These are phyloP conservation scores for Hortiboletus campestris DNA, from an alignment of 768 basidiomycete genomes.

Conservation along the genomic window DNA sequence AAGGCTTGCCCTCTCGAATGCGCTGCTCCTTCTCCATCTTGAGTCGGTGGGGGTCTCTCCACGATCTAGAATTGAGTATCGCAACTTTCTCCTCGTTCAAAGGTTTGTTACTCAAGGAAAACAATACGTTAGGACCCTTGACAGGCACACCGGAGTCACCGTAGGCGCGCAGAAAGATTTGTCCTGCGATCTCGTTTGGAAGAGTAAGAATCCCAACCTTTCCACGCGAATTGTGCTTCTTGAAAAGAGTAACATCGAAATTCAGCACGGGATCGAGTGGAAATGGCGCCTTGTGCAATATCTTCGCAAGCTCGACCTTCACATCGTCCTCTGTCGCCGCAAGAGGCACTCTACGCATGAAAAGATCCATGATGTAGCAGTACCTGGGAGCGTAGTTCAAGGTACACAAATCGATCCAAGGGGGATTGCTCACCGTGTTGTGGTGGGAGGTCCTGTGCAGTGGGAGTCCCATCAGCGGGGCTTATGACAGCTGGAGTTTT, in stretches of 20 bases:
- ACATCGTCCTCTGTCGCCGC: slow-evolving; percentile 33
- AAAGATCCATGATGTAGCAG: slow-evolving; percentile 33
- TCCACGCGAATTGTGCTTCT: slow-evolving; percentile 17
- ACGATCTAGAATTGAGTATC: slow-evolving; percentile 22
- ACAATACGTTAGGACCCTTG: slow-evolving; percentile 22
- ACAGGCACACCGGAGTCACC: slow-evolving; percentile 25
- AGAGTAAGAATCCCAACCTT: slow-evolving; percentile 33
- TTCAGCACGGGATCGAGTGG: slow-evolving; percentile 26
- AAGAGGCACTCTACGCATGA: slow-evolving; percentile 30
- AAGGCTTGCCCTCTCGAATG: slow-evolving; percentile 21
- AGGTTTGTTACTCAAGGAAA: slow-evolving; percentile 22
- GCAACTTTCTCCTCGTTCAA: slow-evolving; percentile 24
- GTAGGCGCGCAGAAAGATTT: slow-evolving; percentile 28
- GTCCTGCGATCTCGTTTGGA: slow-evolving; percentile 18
- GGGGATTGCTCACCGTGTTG: slow-evolving; percentile 20
- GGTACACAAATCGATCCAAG: neutral
- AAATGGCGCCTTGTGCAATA: slow-evolving; percentile 36
- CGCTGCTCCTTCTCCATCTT: slow-evolving; percentile 23
- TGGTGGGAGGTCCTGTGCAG: slow-evolving; percentile 7
- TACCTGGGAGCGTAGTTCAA: neutral
- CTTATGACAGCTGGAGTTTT: slow-evolving; percentile 16
- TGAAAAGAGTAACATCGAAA: slow-evolving; percentile 35
- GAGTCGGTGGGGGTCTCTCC: slow-evolving; percentile 33
- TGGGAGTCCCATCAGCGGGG: neutral
- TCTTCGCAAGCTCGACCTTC: slow-evolving; percentile 32